Base-by-base conservation (phyloP, 768 basidiomycete genomes). In the Amanita rimosa region DNA sequence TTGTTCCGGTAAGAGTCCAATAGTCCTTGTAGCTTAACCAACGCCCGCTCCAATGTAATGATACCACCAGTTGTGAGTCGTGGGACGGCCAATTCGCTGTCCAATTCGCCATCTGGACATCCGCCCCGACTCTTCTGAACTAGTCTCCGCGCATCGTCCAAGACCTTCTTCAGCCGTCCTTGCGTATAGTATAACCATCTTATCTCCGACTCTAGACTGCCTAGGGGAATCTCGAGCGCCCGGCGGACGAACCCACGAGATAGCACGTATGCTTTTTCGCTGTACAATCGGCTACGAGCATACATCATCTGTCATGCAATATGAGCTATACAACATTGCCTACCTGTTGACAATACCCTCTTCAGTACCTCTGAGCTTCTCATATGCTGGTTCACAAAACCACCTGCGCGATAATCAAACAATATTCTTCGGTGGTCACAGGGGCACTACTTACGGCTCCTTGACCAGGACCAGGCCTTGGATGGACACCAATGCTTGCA, bases 361-460 rank as follows among this genome's bases (percentile, higher is more conserved):
- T 54, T 85, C 81, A 0, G 93, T 95, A 1, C 91, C 90, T 53
- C 89, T 75, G 36, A 95, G 68, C 59, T 93, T 96, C 59, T 95
- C 93, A 58, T 85, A 96, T 0, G 90, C 90, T 21, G 93, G 93
- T 60, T 97, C 92, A 56, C 87, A 91, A 59, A 83, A 93, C 84
- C 83, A 90, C 50, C 85, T 89, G 35, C 16, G n/a, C 8, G 27
- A 31, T 3, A 52, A 31, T 33, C 40, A 22, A 38, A 50, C 38
- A 50, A 45, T 43, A 7, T 48, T 49, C 27, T 3, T n/a, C n/a
- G n/a, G n/a, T n/a, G n/a, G 22, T 16, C 6, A 13, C 24, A 9
- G n/a, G 48, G 16, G 6, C 50, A 16, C 16, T 31, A 76, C 89
- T 61, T 67, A 95, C 76, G 93, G 93, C 59, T 93, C 85, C 63